Conservation (phyloP, 2,329 filamentous ascomycete species). For the Fusarium avenaceum region DNA sequence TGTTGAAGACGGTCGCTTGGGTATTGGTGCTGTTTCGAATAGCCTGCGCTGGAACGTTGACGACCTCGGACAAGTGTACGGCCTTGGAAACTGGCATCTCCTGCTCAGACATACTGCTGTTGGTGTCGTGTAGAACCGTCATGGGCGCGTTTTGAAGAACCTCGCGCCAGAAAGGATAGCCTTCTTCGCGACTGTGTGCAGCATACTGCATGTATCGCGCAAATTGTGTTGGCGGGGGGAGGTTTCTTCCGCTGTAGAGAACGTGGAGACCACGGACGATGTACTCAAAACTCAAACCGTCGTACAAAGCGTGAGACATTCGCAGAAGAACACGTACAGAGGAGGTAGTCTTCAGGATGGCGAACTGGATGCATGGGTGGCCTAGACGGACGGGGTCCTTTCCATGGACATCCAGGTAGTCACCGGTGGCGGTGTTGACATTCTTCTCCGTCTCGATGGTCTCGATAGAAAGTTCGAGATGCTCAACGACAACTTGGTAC, state of each 20-base stretch:
- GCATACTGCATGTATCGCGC: constrained; percentile 34
- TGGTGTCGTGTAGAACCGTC: constrained; percentile 4
- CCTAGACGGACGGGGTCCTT: constrained; percentile 5
- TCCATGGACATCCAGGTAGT: not conserved
- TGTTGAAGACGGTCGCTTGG: constrained; percentile 18
- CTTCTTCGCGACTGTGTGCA: not conserved
- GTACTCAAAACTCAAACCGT: constrained; percentile 40
- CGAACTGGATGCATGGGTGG: constrained; percentile 3
- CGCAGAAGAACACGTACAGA: constrained; percentile 29
- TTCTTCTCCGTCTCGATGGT: constrained; percentile 8
- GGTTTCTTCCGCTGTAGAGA: constrained; percentile 25
- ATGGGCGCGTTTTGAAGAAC: constrained; percentile 10
- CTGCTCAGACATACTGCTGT: not conserved
- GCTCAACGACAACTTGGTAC: constrained; percentile 16
- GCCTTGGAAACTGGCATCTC: not conserved
- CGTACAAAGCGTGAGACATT: constrained; percentile 44
- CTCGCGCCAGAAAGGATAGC: constrained; percentile 17
- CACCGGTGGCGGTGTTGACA: constrained; percentile 5
- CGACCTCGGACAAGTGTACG: constrained; percentile 11
- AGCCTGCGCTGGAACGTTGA: constrained; percentile 5
- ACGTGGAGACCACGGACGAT: constrained; percentile 35
- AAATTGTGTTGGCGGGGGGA: constrained; percentile 32
- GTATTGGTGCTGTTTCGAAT: constrained; percentile 9
- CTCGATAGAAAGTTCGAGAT: constrained; percentile 4
- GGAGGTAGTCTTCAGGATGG: constrained; percentile 17